These are phyloP conservation scores for Huntiella decipiens DNA, from an alignment of 2,329 filamentous ascomycete species.

Conservation along the genomic window DNA sequence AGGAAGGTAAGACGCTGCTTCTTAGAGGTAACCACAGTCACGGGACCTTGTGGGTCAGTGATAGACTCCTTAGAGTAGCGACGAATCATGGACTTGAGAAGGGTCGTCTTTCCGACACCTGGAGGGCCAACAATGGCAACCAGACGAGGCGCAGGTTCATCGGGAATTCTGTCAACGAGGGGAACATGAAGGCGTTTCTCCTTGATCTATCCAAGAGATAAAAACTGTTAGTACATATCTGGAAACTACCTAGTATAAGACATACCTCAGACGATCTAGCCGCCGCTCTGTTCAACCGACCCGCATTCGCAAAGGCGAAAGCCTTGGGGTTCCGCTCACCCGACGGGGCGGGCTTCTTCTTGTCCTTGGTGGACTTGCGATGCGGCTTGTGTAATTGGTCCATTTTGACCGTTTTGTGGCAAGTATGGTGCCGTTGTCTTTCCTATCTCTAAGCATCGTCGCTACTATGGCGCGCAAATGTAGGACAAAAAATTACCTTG, in stretches of 20 bases:
- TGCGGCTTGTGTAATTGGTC: constrained; percentile 73
- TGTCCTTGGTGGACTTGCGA: constrained; percentile 61
- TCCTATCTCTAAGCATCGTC: too few species aligned
- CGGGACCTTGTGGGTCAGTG: constrained; percentile 70
- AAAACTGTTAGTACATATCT: neutral
- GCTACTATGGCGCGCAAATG: too few species aligned
- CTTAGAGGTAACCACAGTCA: constrained; percentile 94
- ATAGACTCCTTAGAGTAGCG: constrained; percentile 93
- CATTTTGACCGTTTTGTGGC: constrained; percentile 36
- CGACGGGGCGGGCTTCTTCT: constrained; percentile 29
- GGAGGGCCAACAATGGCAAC: constrained; percentile 90
- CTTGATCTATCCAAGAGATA: constrained; percentile 44
- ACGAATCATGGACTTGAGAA: constrained; percentile 84
- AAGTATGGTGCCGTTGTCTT: neutral
- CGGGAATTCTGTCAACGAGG: constrained; percentile 83
- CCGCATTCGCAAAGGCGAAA: constrained; percentile 68
- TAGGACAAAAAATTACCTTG: too few species aligned
- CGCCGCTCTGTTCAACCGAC: constrained; percentile 57
- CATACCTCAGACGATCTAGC: constrained; percentile 52
- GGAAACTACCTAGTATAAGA: neutral
- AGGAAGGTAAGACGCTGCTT: constrained; percentile 85
- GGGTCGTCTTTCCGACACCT: constrained; percentile 85
- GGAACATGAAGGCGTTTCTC: constrained; percentile 94
- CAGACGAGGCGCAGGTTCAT: constrained; percentile 83
- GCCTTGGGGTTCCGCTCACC: constrained; percentile 74